A percentile compares a stretch with the other conserved stretches of the same genome.
Evolutionary conservation across 257 asterid genomes (phyloP).

Genomic region (Sherardia arvensis): DNA sequence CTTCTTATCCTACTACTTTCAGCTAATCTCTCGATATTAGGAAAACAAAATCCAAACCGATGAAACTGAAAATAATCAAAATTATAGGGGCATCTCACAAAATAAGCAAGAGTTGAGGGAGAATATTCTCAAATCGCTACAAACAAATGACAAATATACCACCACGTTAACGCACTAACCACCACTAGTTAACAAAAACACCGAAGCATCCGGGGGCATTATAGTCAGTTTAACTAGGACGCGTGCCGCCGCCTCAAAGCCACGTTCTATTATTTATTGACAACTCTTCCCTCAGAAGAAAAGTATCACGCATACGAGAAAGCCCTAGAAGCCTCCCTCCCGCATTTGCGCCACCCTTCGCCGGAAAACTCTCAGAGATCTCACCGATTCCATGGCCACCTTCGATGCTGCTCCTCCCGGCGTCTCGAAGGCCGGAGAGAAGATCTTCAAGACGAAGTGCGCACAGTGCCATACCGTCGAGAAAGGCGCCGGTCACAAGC

Average conservation of each 20-base stretch:
- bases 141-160: slow-evolving; percentile 1
- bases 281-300: neutral
- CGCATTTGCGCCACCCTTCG: neutral
- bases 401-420: slow-evolving; percentile 76
- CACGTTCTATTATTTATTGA: slow-evolving; percentile 16
- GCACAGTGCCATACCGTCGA: slow-evolving; percentile 94
- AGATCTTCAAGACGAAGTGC: slow-evolving; percentile 77
- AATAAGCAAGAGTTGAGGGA: neutral
- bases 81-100: neutral
- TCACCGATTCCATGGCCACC: slow-evolving; percentile 42
- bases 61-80: no score
- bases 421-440: slow-evolving; percentile 50
- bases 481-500: slow-evolving; percentile 92
- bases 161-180: neutral
- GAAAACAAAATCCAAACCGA: neutral
- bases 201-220: slow-evolving; percentile 3
- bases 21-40: neutral
- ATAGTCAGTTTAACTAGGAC: slow-evolving; percentile 2
- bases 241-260: slow-evolving; percentile 31
- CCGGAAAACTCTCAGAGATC: slow-evolving; percentile 7
- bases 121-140: neutral
- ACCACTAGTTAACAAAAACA: neutral
- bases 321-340: slow-evolving; percentile 18
- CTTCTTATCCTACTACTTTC: neutral
- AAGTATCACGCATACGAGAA: neutral